Percentiles rank a stretch among this genome's conserved stretches.
These are phyloP conservation scores for Cadophora sp. DNA, from an alignment of 2,329 filamentous ascomycete genomes.

Conservation along the genomic window DNA sequence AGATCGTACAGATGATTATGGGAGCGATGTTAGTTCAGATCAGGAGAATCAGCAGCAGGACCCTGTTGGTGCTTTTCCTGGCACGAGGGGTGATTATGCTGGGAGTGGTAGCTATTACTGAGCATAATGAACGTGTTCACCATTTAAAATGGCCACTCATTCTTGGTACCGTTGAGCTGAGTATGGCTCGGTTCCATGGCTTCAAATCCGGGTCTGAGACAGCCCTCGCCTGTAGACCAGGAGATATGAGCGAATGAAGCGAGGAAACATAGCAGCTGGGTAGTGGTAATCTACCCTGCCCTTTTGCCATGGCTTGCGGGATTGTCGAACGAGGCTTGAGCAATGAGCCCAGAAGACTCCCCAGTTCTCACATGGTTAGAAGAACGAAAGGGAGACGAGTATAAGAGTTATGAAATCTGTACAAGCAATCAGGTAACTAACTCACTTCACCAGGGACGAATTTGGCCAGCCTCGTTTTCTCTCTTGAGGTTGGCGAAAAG, in stretches of 20 bases:
- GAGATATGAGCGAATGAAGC: no score
- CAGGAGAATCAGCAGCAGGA: constrained; percentile 35
- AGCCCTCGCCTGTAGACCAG: no score
- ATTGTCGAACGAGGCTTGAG: background rate
- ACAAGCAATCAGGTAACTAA: constrained; percentile 1
- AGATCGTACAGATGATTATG: constrained; percentile 53
- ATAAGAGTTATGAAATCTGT: constrained; percentile 2
- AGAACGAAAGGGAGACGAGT: background rate
- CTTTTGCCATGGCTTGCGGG: background rate
- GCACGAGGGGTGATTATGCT: constrained; percentile 51
- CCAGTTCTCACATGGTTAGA: background rate
- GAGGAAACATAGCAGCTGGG: no score
- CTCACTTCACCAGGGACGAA: no score
- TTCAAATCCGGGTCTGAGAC: no score
- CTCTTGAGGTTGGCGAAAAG: background rate
- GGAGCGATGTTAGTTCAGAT: constrained; percentile 53
- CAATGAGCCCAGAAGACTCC: background rate
- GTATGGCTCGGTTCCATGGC: no score
- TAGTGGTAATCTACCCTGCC: no score
- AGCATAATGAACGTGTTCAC: background rate
- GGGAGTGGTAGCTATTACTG: constrained; percentile 42
- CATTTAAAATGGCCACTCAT: background rate
- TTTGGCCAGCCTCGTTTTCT: no score
- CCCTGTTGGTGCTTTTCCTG: constrained; percentile 59
- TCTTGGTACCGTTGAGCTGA: background rate